Evolutionary conservation across 441 rosid species (phyloP).

Genomic region (Sinapis alba): DNA sequence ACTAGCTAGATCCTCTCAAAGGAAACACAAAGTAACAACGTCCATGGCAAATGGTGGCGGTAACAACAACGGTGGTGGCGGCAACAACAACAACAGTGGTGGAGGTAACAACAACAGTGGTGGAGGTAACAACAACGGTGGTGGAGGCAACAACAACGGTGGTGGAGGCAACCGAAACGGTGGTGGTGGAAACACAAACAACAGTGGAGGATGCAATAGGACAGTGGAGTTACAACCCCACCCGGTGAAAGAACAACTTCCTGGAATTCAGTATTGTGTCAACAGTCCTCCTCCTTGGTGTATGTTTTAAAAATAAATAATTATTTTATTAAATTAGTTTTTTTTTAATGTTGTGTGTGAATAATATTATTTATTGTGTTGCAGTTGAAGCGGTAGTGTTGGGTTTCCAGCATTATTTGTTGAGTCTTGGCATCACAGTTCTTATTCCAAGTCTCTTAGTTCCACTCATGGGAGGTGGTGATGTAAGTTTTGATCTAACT

Average conservation of each 20-base stretch:
- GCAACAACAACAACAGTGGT: background rate
- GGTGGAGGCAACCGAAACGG: slow-evolving; percentile 8
- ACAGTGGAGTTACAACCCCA: slow-evolving; percentile 59
- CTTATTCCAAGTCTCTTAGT: slow-evolving; percentile 70
- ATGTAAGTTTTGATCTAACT: slow-evolving; percentile 46
- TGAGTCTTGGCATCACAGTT: slow-evolving; percentile 72
- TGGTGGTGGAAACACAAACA: slow-evolving; percentile 29
- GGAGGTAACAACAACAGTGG: slow-evolving; percentile 4
- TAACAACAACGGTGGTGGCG: background rate
- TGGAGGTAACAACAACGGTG: background rate
- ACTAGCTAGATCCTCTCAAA: background rate
- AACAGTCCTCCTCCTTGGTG: slow-evolving; percentile 81
- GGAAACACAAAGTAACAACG: background rate
- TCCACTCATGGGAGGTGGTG: slow-evolving; percentile 83
- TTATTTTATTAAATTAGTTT: background rate
- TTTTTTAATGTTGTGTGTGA: background rate
- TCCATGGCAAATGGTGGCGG: slow-evolving; percentile 29
- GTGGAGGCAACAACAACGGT: background rate
- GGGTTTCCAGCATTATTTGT: slow-evolving; percentile 75
- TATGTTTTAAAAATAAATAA: slow-evolving; percentile 22
- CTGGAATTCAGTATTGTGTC: slow-evolving; percentile 61
- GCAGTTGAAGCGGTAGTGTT: slow-evolving; percentile 72
- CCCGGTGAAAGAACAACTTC: slow-evolving; percentile 71
- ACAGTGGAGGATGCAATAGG: slow-evolving; percentile 35
- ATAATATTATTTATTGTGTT: slow-evolving; percentile 13